A percentile compares a stretch with the other conserved stretches of the same genome.
Conservation (phyloP, 345 rosid genomes). For the Eucalyptus cladocalyx region DNA sequence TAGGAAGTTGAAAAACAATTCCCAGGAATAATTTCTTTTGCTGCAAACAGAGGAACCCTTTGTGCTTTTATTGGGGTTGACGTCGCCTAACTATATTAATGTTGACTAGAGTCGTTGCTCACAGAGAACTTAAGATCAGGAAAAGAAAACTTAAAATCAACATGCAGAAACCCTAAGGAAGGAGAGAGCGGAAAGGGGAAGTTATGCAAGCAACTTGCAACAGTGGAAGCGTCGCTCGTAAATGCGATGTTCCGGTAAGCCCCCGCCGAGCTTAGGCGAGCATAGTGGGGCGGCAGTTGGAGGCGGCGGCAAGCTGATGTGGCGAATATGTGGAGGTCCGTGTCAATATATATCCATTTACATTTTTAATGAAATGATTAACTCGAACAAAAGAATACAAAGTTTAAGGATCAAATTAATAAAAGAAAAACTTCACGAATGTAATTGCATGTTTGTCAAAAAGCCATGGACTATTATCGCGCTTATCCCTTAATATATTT, state of each 20-base stretch:
- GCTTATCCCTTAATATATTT: background rate
- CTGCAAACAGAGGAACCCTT: background rate
- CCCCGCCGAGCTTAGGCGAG: background rate
- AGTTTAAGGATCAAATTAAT: background rate
- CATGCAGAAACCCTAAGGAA: background rate
- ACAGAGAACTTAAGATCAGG: background rate
- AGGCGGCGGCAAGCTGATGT: background rate
- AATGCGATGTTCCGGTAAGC: background rate
- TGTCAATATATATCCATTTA: background rate
- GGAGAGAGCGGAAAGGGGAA: background rate
- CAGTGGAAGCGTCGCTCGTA: background rate
- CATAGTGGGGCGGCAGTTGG: background rate
- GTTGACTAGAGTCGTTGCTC: background rate
- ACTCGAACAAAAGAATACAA: fast-evolving
- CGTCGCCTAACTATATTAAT: background rate
- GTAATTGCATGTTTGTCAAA: background rate
- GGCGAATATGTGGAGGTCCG: background rate
- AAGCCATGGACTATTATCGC: fast-evolving
- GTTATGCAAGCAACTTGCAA: background rate
- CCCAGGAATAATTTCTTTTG: too few species aligned
- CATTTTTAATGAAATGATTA: background rate
- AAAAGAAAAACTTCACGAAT: background rate
- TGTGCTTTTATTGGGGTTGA: background rate
- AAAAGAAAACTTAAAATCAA: background rate
- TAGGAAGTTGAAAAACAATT: background rate